Evolutionary conservation across 352 stramenopile species (phyloP), one percentile per base, ranked within the genome.

Genomic region (Phytophthora tentaculata): DNA sequence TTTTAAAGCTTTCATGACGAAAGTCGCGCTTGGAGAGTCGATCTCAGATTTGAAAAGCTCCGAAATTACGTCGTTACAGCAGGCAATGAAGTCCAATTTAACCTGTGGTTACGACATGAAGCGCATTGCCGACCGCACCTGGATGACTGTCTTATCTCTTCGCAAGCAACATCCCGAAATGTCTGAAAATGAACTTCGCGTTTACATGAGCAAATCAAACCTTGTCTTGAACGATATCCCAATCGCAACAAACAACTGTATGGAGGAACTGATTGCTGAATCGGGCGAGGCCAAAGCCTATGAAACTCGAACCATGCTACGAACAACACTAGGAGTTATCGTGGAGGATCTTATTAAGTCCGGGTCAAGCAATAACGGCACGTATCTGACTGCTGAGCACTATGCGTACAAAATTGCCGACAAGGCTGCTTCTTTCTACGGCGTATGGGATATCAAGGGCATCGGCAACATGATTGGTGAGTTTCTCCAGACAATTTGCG

Each of bases 221-320:
- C 45, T 85, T 3, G 66, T 85, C 23, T 44, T 84, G 14, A 69
- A 77, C 13, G 76, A 84, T 7, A 71, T 86, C 23, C 80, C 80
- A 4, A 64, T 69, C 2, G 65, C 72, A n/a, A 76, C 64, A 1
- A 76, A 69, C 29, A 69, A 84, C 54, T 72, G 73, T 3, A 70
- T 79, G 45, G 26, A 74, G 17, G 71, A 77, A 14, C 60, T 76
- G 10, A 59, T 64, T 17, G 41, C 47, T 12, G 61, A 71, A n/a
- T 69, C 52, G 8, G 57, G 28, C 2, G 41, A 60, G 14, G 17
- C 13, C 5, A 56, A 23, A 13, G 66, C 66, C 4, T 80, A 66
- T 35, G 20, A 60, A 12, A 74, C 55, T 20, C 76, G 81, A 44
- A 70, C 65, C 23, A 61, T 70, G 4, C 67, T 87, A 12, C 63